Conservation (phyloP, 352 stramenopile genomes). For the Globisporangium spiculum region DNA sequence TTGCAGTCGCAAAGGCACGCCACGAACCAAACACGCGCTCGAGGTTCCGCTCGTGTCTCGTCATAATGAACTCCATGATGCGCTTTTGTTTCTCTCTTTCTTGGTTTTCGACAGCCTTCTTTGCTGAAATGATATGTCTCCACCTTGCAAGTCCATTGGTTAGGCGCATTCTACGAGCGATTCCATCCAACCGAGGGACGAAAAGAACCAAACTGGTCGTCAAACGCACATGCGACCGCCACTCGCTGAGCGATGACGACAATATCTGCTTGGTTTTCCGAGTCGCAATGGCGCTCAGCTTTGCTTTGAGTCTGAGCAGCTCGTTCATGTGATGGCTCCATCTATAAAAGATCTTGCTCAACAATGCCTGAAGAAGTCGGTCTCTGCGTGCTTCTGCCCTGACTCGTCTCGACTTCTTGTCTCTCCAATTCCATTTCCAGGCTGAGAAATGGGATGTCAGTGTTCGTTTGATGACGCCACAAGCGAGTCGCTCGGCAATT, state of each 20-base stretch:
- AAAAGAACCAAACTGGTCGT: neutral
- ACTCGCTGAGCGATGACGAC: neutral
- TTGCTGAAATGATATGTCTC: conserved; percentile 11
- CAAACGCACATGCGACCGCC: neutral
- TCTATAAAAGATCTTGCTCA: neutral
- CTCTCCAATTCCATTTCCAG: conserved; percentile 3
- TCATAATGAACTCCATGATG: conserved; percentile 36
- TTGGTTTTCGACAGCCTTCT: conserved; percentile 8
- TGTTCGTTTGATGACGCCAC: neutral
- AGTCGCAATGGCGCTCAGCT: neutral
- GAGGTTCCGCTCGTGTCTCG: conserved; percentile 23
- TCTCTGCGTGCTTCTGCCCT: neutral
- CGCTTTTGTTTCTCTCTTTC: conserved; percentile 30
- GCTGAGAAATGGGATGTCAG: neutral
- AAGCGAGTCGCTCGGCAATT: neutral
- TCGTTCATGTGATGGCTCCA: neutral
- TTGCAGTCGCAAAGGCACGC: conserved; percentile 18
- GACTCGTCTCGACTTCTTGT: neutral
- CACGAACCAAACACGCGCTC: conserved; percentile 30
- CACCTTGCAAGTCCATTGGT: conserved; percentile 9
- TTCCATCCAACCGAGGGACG: conserved; percentile 1
- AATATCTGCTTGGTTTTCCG: neutral
- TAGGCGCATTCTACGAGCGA: neutral
- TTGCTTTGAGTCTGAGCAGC: neutral
- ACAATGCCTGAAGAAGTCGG: neutral